Conservation (phyloP, 257 asterid genomes). For the Capsicum rhomboideum region DNA sequence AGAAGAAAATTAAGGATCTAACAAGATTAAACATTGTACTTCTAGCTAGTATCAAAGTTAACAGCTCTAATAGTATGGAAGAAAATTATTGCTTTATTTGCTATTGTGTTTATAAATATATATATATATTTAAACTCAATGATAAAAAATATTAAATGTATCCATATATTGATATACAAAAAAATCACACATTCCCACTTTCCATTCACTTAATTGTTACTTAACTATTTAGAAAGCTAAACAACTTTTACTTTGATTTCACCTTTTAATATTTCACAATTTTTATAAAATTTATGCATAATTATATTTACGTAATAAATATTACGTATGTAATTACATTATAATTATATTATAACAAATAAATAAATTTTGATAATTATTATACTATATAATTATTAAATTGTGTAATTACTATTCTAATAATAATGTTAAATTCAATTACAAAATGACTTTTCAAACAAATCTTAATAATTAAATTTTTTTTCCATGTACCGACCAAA, state of each 20-base stretch:
- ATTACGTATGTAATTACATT: too few relatives aligned
- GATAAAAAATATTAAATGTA: neutral
- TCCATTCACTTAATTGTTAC: neutral
- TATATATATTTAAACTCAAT: neutral
- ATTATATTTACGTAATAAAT: too few relatives aligned
- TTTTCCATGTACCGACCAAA: too few relatives aligned
- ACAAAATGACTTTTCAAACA: too few relatives aligned
- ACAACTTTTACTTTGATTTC: neutral
- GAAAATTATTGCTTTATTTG: neutral
- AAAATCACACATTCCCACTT: too few relatives aligned
- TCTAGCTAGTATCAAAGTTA: neutral
- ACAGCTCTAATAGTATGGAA: neutral
- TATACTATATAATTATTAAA: too few relatives aligned
- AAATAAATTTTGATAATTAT: too few relatives aligned
- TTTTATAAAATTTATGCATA: too few relatives aligned
- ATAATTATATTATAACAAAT: too few relatives aligned
- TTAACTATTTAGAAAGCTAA: neutral
- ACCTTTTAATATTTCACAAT: neutral
- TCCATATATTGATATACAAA: neutral
- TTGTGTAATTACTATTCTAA: too few relatives aligned
- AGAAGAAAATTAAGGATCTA: neutral
- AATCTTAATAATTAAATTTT: too few relatives aligned
- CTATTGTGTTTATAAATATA: neutral
- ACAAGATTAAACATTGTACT: neutral
- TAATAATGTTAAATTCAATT: too few relatives aligned